These are phyloP conservation scores for Metrosideros polymorpha DNA, from an alignment of 441 rosid genomes.

Conservation along the genomic window DNA sequence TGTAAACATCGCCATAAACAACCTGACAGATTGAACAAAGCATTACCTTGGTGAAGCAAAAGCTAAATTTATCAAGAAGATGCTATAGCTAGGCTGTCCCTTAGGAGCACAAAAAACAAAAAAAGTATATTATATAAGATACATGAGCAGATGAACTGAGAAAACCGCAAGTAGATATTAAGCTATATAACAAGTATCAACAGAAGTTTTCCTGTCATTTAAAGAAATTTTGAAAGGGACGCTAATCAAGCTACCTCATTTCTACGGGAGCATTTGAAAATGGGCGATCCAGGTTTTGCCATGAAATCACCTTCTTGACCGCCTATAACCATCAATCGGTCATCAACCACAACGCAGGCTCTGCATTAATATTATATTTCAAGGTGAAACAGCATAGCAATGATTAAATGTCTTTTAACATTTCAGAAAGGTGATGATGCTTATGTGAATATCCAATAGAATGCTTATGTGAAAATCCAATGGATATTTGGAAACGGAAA, in stretches of 20 bases:
- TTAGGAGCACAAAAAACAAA: neutral
- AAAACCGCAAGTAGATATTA: neutral
- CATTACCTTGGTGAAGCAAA: neutral
- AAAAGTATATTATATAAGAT: neutral
- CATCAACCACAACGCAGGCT: slow-evolving; percentile 71
- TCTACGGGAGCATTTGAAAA: slow-evolving; percentile 89
- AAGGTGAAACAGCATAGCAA: neutral
- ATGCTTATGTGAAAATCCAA: neutral
- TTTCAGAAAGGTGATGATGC: neutral
- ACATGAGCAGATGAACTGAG: neutral
- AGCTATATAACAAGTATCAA: neutral
- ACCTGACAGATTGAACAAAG: slow-evolving; percentile 36
- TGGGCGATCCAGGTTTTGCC: slow-evolving; percentile 99
- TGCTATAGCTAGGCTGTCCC: neutral
- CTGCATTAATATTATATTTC: slow-evolving; percentile 18
- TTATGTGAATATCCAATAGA: neutral
- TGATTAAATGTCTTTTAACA: neutral
- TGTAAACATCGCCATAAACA: slow-evolving; percentile 70
- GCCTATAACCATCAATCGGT: slow-evolving; percentile 66
- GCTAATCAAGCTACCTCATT: slow-evolving; percentile 44
- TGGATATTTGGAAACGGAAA: neutral
- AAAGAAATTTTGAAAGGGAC: neutral
- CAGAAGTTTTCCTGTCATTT: neutral
- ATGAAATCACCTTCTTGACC: slow-evolving; percentile 99
- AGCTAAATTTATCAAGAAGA: neutral